Evolutionary conservation across 805 yeast species (phyloP), one percentile per base, ranked within the genome.

Genomic region (Candida oleophila): DNA sequence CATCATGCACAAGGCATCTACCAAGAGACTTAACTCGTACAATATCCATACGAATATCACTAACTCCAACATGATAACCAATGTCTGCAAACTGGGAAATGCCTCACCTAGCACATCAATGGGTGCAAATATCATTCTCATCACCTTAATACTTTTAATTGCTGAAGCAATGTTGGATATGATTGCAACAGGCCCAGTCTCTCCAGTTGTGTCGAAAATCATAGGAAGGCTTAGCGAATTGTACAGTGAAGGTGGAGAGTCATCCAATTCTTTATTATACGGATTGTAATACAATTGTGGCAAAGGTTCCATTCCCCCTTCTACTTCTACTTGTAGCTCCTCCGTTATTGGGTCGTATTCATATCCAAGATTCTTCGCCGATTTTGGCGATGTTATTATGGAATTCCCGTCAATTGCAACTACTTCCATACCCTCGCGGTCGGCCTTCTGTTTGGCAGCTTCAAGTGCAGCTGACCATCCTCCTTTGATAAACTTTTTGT

Each of bases 1-100:
- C 61, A 69, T 70, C 73, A 69, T 68, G 52, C 76, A 71, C 21
- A 72, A 49, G 1, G 77, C 76, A 53, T 71, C 75, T 12, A 72
- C 60, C 43, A 72, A 58, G 25, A 69, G 57, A 46, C 74, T 69
- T 46, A 70, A 59, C 56, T 70, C 75, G 49, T 70, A 72, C 21
- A 72, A 53, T 2, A 71, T 58, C 76, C 76, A 72, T 52, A 68
- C 50, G 48, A 72, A 72, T 7, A 71, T 61, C 35, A 60, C 56
- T 39, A 72, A 51, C 52, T 72, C 77, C 4, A 64, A 46, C 43
- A 72, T 42, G n/a, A 70, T 66, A 19, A 72, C 75, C n/a, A 66
- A 45, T 1, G 74, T 66, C 50, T 71, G 75, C 20, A 65, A 48
- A 21, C 55, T 49, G 3, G 77, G 77, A 40, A 72, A 68, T 22